Base-by-base conservation (phyloP, 2,329 filamentous ascomycete species). In the Fusarium proliferatum region DNA sequence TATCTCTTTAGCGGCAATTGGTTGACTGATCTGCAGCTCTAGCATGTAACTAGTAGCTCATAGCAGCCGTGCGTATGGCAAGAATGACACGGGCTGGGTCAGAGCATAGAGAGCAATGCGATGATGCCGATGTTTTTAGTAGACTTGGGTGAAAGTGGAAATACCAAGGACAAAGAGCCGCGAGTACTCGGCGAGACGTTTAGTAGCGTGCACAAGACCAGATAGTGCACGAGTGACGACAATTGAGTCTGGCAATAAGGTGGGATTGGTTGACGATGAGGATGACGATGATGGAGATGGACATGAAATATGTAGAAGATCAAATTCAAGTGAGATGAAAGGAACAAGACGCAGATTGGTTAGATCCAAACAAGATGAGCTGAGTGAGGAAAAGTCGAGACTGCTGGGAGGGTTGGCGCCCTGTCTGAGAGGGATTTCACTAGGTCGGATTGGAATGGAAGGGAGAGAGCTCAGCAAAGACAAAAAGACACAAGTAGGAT, bases 1-100 rank as follows among this genome's bases (percentile, higher is more conserved):
- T 36, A 21, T 53, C 43, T 55, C 43, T 60, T 49, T 57, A 72
- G 59, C 41, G 59, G 52, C 61, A 69, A 71, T 72, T 76, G 69
- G 65, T 69, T 46, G 53, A 67, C 66, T 48, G 67, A 67, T 74
- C 69, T 74, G 69, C 75, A 63, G 55, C 52, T 70, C 58, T 64
- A 63, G 49, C n/a, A 61, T 33, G 9, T 28, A 48, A n/a, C 26
- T 48, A 38, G 49, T 42, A 55, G 52, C 46, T 46, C 26, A 21
- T 34, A 30, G 34, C 19, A 48, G 26, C 53, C 36, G 38, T 51
- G 19, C 36, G 39, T 52, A 46, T 30, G 46, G 45, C 28, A 57
- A 55, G 23, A 49, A 64, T 58, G 57, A 55, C 55, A 46, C n/a
- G 55, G 66, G 60, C 46, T 53, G 45, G 60, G 36, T 55, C 46